Percentiles rank a stretch among this genome's conserved stretches.
Conservation (phyloP, 75 land plant genomes). For the Selaginella moellendorffii region DNA sequence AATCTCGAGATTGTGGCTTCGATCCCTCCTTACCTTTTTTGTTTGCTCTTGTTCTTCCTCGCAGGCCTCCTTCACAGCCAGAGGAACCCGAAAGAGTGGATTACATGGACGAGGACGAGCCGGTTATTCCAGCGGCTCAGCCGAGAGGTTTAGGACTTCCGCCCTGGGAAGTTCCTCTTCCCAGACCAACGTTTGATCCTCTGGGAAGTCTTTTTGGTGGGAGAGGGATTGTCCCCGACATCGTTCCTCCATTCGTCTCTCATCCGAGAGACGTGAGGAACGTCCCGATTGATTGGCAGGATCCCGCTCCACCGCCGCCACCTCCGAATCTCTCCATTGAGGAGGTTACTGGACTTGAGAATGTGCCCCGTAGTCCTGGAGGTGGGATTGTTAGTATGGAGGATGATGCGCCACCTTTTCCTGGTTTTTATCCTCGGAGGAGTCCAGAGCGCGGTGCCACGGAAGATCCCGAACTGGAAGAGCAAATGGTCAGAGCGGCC, state of each 20-base stretch:
- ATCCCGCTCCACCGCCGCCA: constrained; percentile 18
- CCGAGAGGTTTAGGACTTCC: not conserved
- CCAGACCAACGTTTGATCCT: not conserved
- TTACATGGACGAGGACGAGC: constrained; percentile 58
- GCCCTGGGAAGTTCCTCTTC: constrained; percentile 20
- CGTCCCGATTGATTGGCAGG: constrained; percentile 63
- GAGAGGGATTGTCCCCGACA: constrained; percentile 7
- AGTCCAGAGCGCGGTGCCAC: constrained; percentile 3
- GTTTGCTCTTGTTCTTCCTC: no score
- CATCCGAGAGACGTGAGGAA: constrained; percentile 56
- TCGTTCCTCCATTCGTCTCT: constrained; percentile 34
- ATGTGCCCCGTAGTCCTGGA: constrained; percentile 23
- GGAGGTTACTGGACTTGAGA: constrained; percentile 30
- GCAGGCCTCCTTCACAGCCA: constrained; percentile 13
- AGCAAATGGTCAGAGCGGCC: constrained; percentile 73
- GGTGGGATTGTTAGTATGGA: constrained; percentile 35
- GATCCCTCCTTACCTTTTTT: no score
- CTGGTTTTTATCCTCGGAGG: not conserved
- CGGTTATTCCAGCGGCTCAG: constrained; percentile 9
- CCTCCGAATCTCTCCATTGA: constrained; percentile 31
- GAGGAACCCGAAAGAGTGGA: constrained; percentile 21
- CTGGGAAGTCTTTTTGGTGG: constrained; percentile 15
- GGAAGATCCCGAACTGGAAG: constrained; percentile 43
- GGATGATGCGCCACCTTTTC: constrained; percentile 10
- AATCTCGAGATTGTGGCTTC: not conserved